Conservation (phyloP, 2,329 filamentous ascomycete species). For the Trichoderma sp. region DNA sequence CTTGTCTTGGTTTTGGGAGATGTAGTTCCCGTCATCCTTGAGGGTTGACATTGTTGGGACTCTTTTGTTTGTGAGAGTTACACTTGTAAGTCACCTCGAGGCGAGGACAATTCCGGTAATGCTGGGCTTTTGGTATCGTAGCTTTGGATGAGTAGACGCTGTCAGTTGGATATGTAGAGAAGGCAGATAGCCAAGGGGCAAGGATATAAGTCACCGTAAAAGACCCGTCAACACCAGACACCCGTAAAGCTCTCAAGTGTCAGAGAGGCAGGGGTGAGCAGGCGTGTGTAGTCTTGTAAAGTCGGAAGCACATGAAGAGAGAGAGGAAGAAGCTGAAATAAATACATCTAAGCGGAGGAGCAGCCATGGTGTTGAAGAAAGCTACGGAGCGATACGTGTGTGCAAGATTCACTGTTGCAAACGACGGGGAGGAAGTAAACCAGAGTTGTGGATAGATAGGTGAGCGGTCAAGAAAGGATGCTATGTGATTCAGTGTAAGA, state of each 20-base stretch:
- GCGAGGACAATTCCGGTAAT: background rate
- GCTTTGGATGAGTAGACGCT: background rate
- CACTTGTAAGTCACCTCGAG: background rate
- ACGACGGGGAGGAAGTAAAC: background rate
- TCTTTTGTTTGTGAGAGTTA: background rate
- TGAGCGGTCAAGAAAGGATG: conserved; percentile 8
- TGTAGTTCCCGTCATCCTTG: background rate
- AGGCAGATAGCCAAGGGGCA: too few species aligned
- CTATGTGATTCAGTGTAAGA: conserved; percentile 17
- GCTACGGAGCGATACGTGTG: background rate
- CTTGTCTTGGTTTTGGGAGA: background rate
- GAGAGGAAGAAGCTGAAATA: background rate
- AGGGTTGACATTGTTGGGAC: background rate
- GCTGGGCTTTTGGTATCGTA: background rate
- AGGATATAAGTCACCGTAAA: background rate
- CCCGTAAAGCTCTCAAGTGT: background rate
- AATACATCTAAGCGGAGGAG: background rate
- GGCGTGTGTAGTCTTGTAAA: background rate
- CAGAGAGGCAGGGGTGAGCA: background rate
- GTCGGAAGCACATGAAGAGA: background rate
- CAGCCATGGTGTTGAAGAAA: background rate
- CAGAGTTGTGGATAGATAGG: background rate
- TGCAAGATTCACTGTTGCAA: conserved; percentile 14
- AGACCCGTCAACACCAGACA: background rate
- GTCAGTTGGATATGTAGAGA: background rate